Base-by-base conservation (phyloP, 257 asterid species). In the Linderniella brevidens region DNA sequence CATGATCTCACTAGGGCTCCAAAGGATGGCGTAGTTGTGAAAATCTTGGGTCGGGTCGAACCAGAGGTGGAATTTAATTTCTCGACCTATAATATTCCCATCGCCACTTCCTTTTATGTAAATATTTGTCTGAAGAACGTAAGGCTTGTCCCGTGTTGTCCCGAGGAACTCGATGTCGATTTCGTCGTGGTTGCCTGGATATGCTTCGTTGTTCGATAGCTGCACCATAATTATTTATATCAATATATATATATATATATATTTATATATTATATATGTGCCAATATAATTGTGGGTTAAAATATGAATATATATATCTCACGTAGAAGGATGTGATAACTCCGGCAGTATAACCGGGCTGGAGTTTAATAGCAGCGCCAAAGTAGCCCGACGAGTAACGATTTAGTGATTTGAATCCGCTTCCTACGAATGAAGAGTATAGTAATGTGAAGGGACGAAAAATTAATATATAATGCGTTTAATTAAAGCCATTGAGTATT, bases 271-370 rank as follows among this genome's bases (percentile, higher is more conserved):
- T 8, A 38, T 25, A 6, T 25, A 25, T 25, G 8, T n/a, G 43
- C 3, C 3, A 38, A 11, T 9, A 9, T 38, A 8, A 4, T n/a
- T 38, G 43, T n/a, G 43, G 1, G 43, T n/a, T n/a, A 8, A 38
- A 38, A 8, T 8, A 38, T 38, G 43, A 9, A 38, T 2, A 38
- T 38, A 38, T 38, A 38, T 2, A 38, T 41, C 90, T 69, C 41
- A 87, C 93, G 46, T 87, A 87, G 20, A 77, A 75, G 13, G 92
- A 77, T 55, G 95, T 82, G 55, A 82, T 83, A 17, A 83, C 80
- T 52, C 97, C 97, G 3, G 97, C 97, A 15, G 97, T 87, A 19
- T 73, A 87, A 8, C 93, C 93, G n/a, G 81, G 50, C 41, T 83
- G 97, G 47, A 87, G 93, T 73, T 80, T 87, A 29, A 87, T 59